Evolutionary conservation across 352 stramenopile species (phyloP), one percentile per base, ranked within the genome.

Genomic region (Albugo laibachii): DNA sequence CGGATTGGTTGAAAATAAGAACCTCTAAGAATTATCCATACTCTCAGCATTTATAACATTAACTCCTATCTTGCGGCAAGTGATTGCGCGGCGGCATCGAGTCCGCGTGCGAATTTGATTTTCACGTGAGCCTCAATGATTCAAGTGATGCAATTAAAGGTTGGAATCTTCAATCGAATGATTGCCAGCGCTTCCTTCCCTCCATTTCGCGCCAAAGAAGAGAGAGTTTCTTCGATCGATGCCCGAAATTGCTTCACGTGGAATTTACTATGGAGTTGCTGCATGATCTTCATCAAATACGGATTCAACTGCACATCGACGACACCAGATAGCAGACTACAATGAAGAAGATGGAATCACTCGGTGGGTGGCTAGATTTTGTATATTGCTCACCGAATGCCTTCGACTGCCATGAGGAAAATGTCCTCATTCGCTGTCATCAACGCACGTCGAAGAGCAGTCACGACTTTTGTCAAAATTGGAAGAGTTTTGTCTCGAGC

Each of bases 101-200:
- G n/a, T n/a, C n/a, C n/a, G n/a, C n/a, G n/a, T n/a, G n/a, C n/a
- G n/a, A n/a, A n/a, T n/a, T n/a, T n/a, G n/a, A 8, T 8, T 31
- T 31, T 3, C 24, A 8, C 24, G 24, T 31, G 24, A 3, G 8
- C 24, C 24, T 31, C 24, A 31, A 3, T 31, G 24, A 10, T 31
- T 31, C 24, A 31, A 3, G 24, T 8, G 3, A 31, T 31, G 24
- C 24, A 31, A 8, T 31, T 31, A 8, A 31, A 86, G 12, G 73
- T 86, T 2, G 73, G 73, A 46, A 86, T 86, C 56, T 86, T 86
- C 41, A 62, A 68, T 14, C 66, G 63, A 48, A 84, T 84, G 53
- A 81, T 81, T 18, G 61, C 53, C n/a, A 83, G 63, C 27, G 74
- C 70, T 36, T 86, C 70, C 24, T 72, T 81, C 24, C 70, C 74